Percentiles rank a stretch among this genome's conserved stretches.
These are phyloP conservation scores for Penicillium maclennaniae DNA, from an alignment of 495 filamentous ascomycete genomes.

Conservation along the genomic window DNA sequence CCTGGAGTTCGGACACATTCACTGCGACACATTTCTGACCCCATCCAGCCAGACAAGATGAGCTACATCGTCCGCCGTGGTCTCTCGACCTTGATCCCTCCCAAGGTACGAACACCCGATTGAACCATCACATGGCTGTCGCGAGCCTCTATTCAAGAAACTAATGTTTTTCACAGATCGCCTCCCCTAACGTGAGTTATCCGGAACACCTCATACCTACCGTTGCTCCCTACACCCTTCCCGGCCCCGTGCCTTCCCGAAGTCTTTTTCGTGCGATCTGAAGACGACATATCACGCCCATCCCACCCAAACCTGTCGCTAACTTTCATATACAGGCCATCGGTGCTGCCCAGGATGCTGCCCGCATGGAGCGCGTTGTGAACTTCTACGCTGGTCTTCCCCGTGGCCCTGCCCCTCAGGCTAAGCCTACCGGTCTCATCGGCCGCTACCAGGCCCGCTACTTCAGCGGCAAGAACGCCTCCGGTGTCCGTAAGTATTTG, in stretches of 20 bases:
- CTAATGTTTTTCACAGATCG: constrained; percentile 56
- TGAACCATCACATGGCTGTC: constrained; percentile 1
- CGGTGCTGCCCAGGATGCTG: constrained; percentile 87
- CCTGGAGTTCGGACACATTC: not conserved
- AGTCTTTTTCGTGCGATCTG: constrained; percentile 20
- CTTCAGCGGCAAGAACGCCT: constrained; percentile 79
- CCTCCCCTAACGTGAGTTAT: constrained; percentile 82
- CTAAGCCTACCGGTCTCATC: constrained; percentile 73
- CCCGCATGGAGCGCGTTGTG: constrained; percentile 92
- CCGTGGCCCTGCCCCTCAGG: constrained; percentile 76
- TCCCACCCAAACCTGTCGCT: constrained; percentile 14
- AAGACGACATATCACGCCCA: constrained; percentile 1
- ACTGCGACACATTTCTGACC: constrained; percentile 30
- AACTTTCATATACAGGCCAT: constrained; percentile 60
- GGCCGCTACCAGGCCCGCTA: constrained; percentile 88
- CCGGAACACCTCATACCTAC: not conserved
- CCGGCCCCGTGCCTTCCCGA: constrained; percentile 22
- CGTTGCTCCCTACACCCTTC: constrained; percentile 9
- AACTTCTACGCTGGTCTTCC: constrained; percentile 98
- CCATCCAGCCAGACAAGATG: constrained; percentile 60
- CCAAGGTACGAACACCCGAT: constrained; percentile 66
- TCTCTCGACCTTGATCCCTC: constrained; percentile 97
- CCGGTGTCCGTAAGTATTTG: constrained; percentile 72
- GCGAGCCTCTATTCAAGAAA: constrained; percentile 7
- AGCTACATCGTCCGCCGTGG: constrained; percentile 82